Base-by-base conservation (phyloP, 2,329 filamentous ascomycete genomes). In the Fusarium algeriense region DNA sequence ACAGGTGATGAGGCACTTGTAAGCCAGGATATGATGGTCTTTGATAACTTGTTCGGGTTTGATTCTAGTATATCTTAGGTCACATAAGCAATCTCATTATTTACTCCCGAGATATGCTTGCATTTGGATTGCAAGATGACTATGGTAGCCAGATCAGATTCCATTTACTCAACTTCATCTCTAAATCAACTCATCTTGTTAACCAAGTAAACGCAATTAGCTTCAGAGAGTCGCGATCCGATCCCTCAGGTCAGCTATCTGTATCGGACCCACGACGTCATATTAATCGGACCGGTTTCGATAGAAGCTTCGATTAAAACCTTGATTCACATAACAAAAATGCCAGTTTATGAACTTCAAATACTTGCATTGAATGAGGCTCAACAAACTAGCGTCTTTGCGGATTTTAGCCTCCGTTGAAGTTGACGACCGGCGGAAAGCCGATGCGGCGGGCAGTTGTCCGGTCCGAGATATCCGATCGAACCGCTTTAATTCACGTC, bases 1-100 rank as follows among this genome's bases (percentile, higher is more conserved):
- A n/a, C 35, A 4, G 38, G 32, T 1, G 44, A 50, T 5, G 38
- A 26, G 9, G 5, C 7, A 23, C 14, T 52, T n/a, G 5, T 20
- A 4, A 14, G 5, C 7, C 45, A 14, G 28, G 60, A 45, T 20
- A 20, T 60, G 19, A 37, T 48, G n/a, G 23, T 20, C 19, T 62
- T 50, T 20, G 61, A 64, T 32, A 35, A 34, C 8, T 20, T 64
- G 17, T 64, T 62, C 30, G 61, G 61, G 10, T 54, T 64, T 14
- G 57, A 61, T 28, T 46, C 38, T 2, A 32, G 44, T 14, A 23
- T 26, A 15, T 30, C 15, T 17, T 28, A 28, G 14, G 2, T 15
- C 23, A 28, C 14, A 7, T 38, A 30, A 7, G 7, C 30, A 30
- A 30, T 30, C 7, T 30, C 28, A 35, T 35, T 35, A 8, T 8